Evolutionary conservation across 2,329 filamentous ascomycete genomes (phyloP), one percentile per base, ranked within the genome.

Genomic region (Ophiocordyceps camponoti-floridani): DNA sequence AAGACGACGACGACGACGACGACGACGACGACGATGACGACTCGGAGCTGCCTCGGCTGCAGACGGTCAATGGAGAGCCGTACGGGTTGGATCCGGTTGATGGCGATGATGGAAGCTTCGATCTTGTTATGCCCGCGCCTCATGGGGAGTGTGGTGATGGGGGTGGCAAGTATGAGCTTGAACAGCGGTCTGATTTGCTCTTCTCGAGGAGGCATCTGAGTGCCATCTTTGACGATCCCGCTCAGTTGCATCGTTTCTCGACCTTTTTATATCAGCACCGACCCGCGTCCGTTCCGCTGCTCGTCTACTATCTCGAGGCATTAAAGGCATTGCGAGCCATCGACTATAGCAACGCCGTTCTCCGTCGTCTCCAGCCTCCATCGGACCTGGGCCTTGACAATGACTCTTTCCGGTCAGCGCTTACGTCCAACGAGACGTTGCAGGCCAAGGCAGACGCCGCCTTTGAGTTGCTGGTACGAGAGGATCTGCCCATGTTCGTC

Each of bases 291-390:
- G 66, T 84, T 2, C 73, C 79, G 0, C 62, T 82, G 6, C 62
- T 87, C 12, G 72, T 77, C 19, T 84, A 85, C 62, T 85, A 84
- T 49, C 66, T 86, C 4, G 78, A 84, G 52, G 72, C 79, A 0
- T 58, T 77, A 45, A 87, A 87, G 56, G 81, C 82, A 0, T 59
- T 84, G 8, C 73, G 76, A 49, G 80, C 82, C 2, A 77, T 87
- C 47, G 67, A 70, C 35, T 86, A 86, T 53, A 73, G 79, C 35
- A 85, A 87, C 56, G 73, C 79, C 0, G 48, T 53, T 23, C 42
- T 50, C 23, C 43, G 48, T 13, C 42, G 45, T 33, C 46, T 51
- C 18, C 43, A 43, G 12, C 43, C 47, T 2, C 42, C 50, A 11
- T 23, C 44, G 0, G 46, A 50, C 33, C 47, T 44, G 18, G 48